Conservation (phyloP, 2,329 filamentous ascomycete genomes). For the Chaetomiaceae sp. region DNA sequence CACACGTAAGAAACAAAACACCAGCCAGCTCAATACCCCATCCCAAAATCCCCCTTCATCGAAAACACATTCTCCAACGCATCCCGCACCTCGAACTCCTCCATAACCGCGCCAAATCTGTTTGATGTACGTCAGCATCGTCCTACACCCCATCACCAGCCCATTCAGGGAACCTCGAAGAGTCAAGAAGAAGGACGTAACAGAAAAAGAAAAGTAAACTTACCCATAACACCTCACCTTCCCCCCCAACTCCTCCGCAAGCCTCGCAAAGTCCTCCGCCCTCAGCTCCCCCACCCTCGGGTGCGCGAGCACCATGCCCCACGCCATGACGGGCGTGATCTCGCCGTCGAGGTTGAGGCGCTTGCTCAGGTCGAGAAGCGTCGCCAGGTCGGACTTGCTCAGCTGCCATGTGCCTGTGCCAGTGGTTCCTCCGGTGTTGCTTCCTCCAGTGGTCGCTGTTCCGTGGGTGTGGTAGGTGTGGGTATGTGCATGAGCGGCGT, state of each 20-base stretch:
- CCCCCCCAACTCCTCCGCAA: conserved; percentile 68
- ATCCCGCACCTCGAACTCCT: conserved; percentile 69
- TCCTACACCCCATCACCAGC: neutral
- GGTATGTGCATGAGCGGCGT: too few species aligned
- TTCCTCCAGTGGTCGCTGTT: too few species aligned
- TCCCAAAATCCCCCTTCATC: conserved; percentile 43
- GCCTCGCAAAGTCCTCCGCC: conserved; percentile 62
- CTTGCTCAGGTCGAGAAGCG: conserved; percentile 77
- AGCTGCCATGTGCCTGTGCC: conserved; percentile 73
- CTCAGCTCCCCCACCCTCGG: conserved; percentile 63
- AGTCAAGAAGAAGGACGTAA: neutral
- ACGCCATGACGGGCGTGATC: conserved; percentile 93
- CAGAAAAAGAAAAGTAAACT: conserved; percentile 34
- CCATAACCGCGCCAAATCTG: conserved; percentile 61
- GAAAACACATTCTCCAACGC: conserved; percentile 68
- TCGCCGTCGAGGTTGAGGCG: conserved; percentile 80
- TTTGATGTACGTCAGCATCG: neutral
- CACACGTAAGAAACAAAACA: neutral
- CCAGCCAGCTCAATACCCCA: conserved; percentile 11
- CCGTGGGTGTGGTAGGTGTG: neutral
- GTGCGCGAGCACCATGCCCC: conserved; percentile 74
- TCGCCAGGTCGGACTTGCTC: conserved; percentile 70
- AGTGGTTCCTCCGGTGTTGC: neutral
- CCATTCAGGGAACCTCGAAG: too few species aligned
- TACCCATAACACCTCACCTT: conserved; percentile 94